Base-by-base conservation (phyloP, 129 eudicot species). In the Lactuca sativa region DNA sequence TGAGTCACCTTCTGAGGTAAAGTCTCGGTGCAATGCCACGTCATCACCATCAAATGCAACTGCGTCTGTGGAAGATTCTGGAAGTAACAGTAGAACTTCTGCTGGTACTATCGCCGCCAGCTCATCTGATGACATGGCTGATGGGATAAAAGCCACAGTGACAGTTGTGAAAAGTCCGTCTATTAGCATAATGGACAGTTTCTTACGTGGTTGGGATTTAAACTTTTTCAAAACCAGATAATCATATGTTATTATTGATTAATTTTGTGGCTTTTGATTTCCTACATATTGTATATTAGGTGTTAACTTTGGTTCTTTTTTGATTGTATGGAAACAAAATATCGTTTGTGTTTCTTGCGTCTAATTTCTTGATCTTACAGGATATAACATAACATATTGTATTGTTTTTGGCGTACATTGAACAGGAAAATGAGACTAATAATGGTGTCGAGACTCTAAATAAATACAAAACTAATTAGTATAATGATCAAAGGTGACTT, bases 171-270 rank as follows among this genome's bases (percentile, higher is more conserved):
- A 73, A 70, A 89, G 52, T 79, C 89, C 88, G 6, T 36, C 91
- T 21, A 84, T 56, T 74, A 89, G 87, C 72, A 85, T 92, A 59
- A 82, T 93, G 83, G 98, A 93, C n/a, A 92, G 98, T 34, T 65
- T 89, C 67, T 75, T 85, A 31, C 89, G 88, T 62, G 90, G 98
- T 73, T 89, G 97, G 98, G 95, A 93, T 86, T 78, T 84, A 71
- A 85, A 80, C 71, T 89, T 89, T 79, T 89, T 89, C 58, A 76
- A 81, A 36, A 85, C 77, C 76, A 86, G 76, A 76, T 85, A 77
- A 80, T 71, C 15, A 10, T 25, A 25, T 47, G 52, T 47, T 47
- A 3, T 47, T 47, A 47, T 47, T 47, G 12, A 63, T 73, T 62
- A n/a, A 52, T 58, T 37, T 15, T 16, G 37, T 18, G 56, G 15